Base-by-base conservation (phyloP, 2,329 filamentous ascomycete species). In the Cercospora janseana region DNA sequence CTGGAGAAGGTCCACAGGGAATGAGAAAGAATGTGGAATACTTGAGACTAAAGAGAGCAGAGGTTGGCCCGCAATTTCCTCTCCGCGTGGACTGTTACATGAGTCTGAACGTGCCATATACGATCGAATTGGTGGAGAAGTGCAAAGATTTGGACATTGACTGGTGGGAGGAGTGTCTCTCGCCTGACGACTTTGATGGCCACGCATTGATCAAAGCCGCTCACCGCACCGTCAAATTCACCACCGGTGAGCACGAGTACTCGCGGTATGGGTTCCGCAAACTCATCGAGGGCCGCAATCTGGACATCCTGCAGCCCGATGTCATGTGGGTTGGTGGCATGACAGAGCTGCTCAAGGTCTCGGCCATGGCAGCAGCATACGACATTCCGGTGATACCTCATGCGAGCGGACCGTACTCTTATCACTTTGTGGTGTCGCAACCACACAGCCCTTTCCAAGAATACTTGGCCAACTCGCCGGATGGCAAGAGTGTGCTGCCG, bases 51-150 rank as follows among this genome's bases (percentile, higher is more conserved):
- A 88, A 95, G 70, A 82, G 90, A 47, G 87, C 90, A 66, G 81
- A 81, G 48, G 86, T 96, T 34, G 91, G 91, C 0, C 87, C 89
- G 0, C 87, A 95, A 69, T 96, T 93, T 68, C 91, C 91, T 37
- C 79, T 96, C 59, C 91, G 94, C 77, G 91, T 96, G 4, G 91
- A 96, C 73, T 96, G 91, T 77, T 96, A 95, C 73, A 96, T 96
- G 91, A 91, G 87, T 60, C 76, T 96, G 64, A 95, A 91, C 63
- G 91, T 96, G 20, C 75, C 87, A 1, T 96, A 96, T 73, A 95
- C 88, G 3, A 95, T 96, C 60, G 86, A 95, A 70, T 78, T 96
- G 18, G 91, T 87, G 54, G 87, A 91, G 72, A 86, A 85, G 44
- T 89, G 86, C 66, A 81, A 88, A 61, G 83, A 90, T 60, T 79